phyloP scores from a whole-genome alignment of 805 yeast species.

The Grigorovia yakushimaensis region DNA sequence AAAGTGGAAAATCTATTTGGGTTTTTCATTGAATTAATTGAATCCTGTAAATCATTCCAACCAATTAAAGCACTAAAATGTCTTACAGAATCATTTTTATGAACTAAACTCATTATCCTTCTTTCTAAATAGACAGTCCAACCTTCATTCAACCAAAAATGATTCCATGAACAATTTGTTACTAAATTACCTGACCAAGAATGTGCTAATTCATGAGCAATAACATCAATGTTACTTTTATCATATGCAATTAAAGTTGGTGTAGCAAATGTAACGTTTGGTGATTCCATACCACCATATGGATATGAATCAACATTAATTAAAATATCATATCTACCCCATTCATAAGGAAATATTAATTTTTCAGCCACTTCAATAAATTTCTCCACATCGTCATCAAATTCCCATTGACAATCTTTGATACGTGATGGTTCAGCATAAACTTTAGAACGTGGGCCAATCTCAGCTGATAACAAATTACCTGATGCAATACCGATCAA shows the following conservation, averaged over 20 bases:
- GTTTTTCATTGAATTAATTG: conserved; percentile 57
- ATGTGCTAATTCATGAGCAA: conserved; percentile 90
- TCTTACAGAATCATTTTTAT: conserved; percentile 60
- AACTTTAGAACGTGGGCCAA: conserved; percentile 82
- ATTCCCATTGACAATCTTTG: conserved; percentile 65
- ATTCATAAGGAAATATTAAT: conserved; percentile 64
- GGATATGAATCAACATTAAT: conserved; percentile 72
- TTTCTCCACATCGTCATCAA: conserved; percentile 68
- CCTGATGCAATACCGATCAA: conserved; percentile 81
- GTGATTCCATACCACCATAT: conserved; percentile 94
- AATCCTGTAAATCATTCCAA: conserved; percentile 68
- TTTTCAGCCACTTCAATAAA: conserved; percentile 72
- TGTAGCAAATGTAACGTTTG: conserved; percentile 82
- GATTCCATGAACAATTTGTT: conserved; percentile 86
- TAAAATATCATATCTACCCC: conserved; percentile 74
- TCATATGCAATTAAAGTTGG: conserved; percentile 83
- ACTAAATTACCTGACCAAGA: conserved; percentile 90
- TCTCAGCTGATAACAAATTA: conserved; percentile 50
- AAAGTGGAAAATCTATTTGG: conserved; percentile 47
- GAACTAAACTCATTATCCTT: conserved; percentile 65
- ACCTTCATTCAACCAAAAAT: conserved; percentile 91
- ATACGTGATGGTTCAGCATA: conserved; percentile 68
- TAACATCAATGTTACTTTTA: conserved; percentile 75
- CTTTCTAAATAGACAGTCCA: conserved; percentile 93
- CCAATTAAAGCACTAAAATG: conserved; percentile 81